These are phyloP conservation scores for Ustilago tritici DNA, from an alignment of 1,284 basidiomycete genomes.

Conservation along the genomic window DNA sequence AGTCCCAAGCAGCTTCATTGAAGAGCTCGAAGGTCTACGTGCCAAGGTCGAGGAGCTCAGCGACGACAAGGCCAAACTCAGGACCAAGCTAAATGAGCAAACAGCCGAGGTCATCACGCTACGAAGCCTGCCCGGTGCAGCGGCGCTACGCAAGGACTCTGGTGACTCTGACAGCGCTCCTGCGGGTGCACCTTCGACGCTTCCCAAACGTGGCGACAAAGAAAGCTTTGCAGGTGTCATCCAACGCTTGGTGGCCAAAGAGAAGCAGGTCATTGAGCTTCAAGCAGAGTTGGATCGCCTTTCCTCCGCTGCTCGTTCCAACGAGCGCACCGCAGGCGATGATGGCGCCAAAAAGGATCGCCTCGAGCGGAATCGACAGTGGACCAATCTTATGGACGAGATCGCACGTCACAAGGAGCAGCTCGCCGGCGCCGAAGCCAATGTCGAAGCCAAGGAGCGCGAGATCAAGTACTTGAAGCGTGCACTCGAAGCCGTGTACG, in stretches of 20 bases:
- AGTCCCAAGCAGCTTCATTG: constrained; percentile 73
- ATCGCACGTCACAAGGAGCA: constrained; percentile 78
- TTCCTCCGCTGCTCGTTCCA: constrained; percentile 34
- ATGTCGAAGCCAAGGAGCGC: constrained; percentile 76
- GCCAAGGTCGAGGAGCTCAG: constrained; percentile 75
- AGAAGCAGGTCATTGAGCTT: constrained; percentile 82
- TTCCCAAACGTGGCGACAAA: constrained; percentile 48
- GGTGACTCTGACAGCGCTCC: constrained; percentile 17
- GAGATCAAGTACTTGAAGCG: constrained; percentile 82
- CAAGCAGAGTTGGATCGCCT: constrained; percentile 78
- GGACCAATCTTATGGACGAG: constrained; percentile 82
- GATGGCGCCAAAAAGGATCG: constrained; percentile 77
- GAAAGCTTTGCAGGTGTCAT: constrained; percentile 80
- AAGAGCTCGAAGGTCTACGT: constrained; percentile 77
- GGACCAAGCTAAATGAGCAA: constrained; percentile 75
- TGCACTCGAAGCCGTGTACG: constrained; percentile 85
- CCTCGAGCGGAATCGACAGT: constrained; percentile 81
- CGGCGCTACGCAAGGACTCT: constrained; percentile 27
- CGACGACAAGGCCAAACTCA: constrained; percentile 76
- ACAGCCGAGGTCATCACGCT: constrained; percentile 78
- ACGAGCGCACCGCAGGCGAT: constrained; percentile 50
- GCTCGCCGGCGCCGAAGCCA: constrained; percentile 75
- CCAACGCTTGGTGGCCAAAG: constrained; percentile 83
- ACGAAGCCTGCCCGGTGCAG: constrained; percentile 72
- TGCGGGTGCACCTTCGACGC: constrained; percentile 21